A percentile compares a stretch with the other conserved stretches of the same genome.
Conservation (phyloP, 805 yeast species). For the Cyberlindnera petersonii region DNA sequence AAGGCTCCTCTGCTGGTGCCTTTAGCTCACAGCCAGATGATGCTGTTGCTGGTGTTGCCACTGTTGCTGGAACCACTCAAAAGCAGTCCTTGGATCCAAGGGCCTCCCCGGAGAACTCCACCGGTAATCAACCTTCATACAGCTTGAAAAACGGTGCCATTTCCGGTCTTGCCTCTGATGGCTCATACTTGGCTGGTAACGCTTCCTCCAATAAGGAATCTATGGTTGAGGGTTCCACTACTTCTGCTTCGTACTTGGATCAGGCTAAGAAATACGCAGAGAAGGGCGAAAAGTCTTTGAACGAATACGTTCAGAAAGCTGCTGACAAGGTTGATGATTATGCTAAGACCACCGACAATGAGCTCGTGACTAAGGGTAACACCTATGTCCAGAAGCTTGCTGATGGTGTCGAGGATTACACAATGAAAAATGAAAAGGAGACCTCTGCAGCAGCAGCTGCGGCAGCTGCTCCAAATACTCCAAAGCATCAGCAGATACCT, state of each 20-base stretch:
- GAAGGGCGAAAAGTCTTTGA: slow-evolving; percentile 8
- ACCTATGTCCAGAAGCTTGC: slow-evolving; percentile 15
- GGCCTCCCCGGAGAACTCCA: slow-evolving; percentile 1
- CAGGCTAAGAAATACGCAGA: slow-evolving; percentile 10
- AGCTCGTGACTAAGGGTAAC: slow-evolving; percentile 13
- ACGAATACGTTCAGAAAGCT: slow-evolving; percentile 15
- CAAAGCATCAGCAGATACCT: too few species aligned
- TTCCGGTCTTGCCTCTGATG: slow-evolving; percentile 2
- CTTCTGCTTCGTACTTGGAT: slow-evolving; percentile 1
- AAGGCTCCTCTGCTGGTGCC: slow-evolving; percentile 10
- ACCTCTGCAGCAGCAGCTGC: slow-evolving; percentile 3
- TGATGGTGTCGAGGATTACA: slow-evolving; percentile 14
- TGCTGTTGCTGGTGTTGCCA: background rate
- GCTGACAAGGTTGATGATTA: slow-evolving; percentile 19
- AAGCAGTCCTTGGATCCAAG: slow-evolving; percentile 12
- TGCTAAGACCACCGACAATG: slow-evolving; percentile 14
- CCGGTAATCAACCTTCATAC: too few species aligned
- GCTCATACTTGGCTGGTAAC: background rate
- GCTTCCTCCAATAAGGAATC: background rate
- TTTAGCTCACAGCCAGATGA: slow-evolving; percentile 10
- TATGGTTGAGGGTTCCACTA: background rate
- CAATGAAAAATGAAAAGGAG: slow-evolving; percentile 2
- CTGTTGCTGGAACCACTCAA: background rate
- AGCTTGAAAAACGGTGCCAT: slow-evolving; percentile 2
- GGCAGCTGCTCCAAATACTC: slow-evolving; percentile 5